phyloP scores from a whole-genome alignment of 176 grass and related monocot species.

The Zizania latifolia region DNA sequence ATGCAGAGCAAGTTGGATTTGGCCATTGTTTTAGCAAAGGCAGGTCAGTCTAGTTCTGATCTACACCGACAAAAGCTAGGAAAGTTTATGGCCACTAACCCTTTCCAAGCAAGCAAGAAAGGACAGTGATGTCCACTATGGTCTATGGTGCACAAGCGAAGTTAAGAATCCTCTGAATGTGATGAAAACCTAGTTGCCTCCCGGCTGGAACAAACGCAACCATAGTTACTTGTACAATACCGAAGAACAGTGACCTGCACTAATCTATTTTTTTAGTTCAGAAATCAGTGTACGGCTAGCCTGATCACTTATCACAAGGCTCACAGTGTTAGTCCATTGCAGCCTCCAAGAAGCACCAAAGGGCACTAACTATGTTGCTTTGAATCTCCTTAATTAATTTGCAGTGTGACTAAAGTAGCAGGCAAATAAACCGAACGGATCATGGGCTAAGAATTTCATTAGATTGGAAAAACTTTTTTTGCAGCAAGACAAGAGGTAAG shows the following conservation, averaged over 20 bases:
- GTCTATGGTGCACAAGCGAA: constrained; percentile 11
- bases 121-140: constrained; percentile 37
- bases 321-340: not conserved
- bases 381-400: not conserved
- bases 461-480: not conserved
- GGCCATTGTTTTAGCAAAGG: constrained; percentile 4
- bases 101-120: constrained; percentile 32
- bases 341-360: not conserved
- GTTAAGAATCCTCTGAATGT: constrained; percentile 25
- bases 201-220: not conserved
- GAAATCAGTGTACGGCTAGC: not conserved
- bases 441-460: not conserved
- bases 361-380: not conserved
- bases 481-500: not conserved
- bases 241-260: not conserved
- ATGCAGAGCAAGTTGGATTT: not conserved
- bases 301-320: not conserved
- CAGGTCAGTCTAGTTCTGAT: not conserved
- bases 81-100: not conserved
- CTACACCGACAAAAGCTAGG: constrained; percentile 27
- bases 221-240: not conserved
- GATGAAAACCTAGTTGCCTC: constrained; percentile 9
- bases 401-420: not conserved
- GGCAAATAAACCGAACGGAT: not conserved
- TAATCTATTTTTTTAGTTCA: not conserved